Evolutionary conservation across 257 asterid species (phyloP).

Genomic region (Penstemon newberryi): DNA sequence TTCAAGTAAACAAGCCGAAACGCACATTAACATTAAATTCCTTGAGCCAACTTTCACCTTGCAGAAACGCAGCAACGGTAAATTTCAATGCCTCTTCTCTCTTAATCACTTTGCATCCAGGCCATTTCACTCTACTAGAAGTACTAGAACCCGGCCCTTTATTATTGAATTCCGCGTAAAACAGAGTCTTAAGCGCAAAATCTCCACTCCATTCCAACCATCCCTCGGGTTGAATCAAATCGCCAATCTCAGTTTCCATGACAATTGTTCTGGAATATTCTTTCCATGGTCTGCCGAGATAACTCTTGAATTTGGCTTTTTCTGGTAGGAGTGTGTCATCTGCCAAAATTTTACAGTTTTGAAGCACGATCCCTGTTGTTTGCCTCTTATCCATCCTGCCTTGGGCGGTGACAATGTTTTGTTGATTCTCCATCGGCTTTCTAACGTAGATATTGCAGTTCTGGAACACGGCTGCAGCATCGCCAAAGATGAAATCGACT

Average conservation of each 20-base stretch:
- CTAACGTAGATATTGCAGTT: slow-evolving; percentile 69
- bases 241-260: slow-evolving; percentile 76
- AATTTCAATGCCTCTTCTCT: slow-evolving; percentile 56
- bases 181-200: slow-evolving; percentile 53
- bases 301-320: slow-evolving; percentile 58
- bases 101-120: slow-evolving; percentile 45
- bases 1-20: slow-evolving; percentile 52
- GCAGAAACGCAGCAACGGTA: slow-evolving; percentile 64
- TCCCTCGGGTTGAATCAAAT: slow-evolving; percentile 61
- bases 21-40: slow-evolving; percentile 46
- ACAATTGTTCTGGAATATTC: slow-evolving; percentile 66
- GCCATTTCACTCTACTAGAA: slow-evolving; percentile 60
- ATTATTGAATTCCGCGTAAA: slow-evolving; percentile 61
- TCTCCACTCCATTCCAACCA: slow-evolving; percentile 68
- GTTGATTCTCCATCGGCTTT: slow-evolving; percentile 58
- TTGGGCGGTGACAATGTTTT: slow-evolving; percentile 67
- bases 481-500: slow-evolving; percentile 76
- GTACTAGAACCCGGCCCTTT: slow-evolving; percentile 60
- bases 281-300: slow-evolving; percentile 79
- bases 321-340: slow-evolving; percentile 50
- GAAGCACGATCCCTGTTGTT: slow-evolving; percentile 71
- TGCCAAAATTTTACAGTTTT: slow-evolving; percentile 57
- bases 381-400: slow-evolving; percentile 61
- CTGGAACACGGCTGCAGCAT: slow-evolving; percentile 70
- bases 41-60: slow-evolving; percentile 60